Percentiles rank a stretch among this genome's conserved stretches.
Conservation (phyloP, 169 alveolate species). For the Eimeria praecox region DNA sequence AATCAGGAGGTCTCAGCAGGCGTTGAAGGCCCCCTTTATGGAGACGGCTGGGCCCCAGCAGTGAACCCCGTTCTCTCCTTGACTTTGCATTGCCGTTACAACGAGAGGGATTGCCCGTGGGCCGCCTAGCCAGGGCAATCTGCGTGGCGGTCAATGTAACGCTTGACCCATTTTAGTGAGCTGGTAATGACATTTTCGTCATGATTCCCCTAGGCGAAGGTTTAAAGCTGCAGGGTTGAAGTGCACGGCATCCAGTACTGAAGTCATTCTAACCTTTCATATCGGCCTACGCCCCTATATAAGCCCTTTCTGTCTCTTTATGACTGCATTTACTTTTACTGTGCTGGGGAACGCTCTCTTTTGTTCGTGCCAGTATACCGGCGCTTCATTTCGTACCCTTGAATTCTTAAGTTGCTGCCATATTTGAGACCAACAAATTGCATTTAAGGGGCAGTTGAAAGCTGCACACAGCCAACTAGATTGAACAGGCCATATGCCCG, state of each 20-base stretch:
- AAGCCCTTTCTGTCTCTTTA: not conserved
- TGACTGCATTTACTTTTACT: not conserved
- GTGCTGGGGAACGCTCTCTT: not conserved
- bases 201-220: not conserved
- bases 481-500: too few species aligned
- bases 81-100: not conserved
- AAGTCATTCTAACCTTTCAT: not conserved
- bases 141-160: not conserved
- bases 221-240: not conserved
- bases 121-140: not conserved
- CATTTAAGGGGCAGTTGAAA: not conserved
- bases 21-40: not conserved
- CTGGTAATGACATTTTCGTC: not conserved
- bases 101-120: not conserved
- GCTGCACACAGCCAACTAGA: not conserved
- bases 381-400: not conserved
- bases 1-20: not conserved
- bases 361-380: not conserved
- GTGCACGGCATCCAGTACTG: not conserved
- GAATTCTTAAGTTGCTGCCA: not conserved
- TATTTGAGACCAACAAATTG: not conserved
- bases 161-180: not conserved
- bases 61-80: not conserved
- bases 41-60: not conserved
- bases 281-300: not conserved